Conservation (phyloP, 768 basidiomycete genomes). For the Auriscalpium vulgare region DNA sequence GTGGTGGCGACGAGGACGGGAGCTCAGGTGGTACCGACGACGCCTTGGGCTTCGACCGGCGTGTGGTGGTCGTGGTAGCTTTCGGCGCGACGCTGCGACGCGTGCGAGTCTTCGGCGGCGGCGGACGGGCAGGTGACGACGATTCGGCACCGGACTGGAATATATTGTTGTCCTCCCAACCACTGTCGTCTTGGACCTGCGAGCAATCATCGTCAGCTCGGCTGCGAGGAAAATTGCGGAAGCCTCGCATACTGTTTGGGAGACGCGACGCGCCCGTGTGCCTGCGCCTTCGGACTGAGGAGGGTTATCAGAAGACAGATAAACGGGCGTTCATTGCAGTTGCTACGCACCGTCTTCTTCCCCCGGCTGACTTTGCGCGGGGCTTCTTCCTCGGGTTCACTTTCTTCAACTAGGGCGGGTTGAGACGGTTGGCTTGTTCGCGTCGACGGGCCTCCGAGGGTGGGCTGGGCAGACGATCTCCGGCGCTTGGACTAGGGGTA, state of each 20-base stretch:
- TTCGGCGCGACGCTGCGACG: constrained; percentile 35
- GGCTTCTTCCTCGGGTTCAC: constrained; percentile 64
- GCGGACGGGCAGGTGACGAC: constrained; percentile 67
- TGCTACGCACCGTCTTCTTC: constrained; percentile 45
- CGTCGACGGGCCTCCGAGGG: constrained; percentile 41
- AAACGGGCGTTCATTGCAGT: not conserved
- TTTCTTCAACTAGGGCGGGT: constrained; percentile 56
- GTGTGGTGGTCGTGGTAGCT: constrained; percentile 19
- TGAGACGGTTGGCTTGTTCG: constrained; percentile 28
- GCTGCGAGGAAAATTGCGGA: not conserved
- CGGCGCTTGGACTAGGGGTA: constrained; percentile 61
- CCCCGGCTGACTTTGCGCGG: constrained; percentile 52
- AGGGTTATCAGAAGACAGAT: constrained; percentile 1
- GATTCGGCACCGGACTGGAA: constrained; percentile 88
- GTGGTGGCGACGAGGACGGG: constrained; percentile 19
- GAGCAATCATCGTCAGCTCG: not conserved
- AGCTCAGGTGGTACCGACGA: constrained; percentile 61
- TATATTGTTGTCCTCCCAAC: constrained; percentile 87
- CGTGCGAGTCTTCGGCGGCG: constrained; percentile 38
- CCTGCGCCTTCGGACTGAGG: constrained; percentile 40
- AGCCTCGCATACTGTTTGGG: constrained; percentile 20
- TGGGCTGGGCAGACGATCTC: constrained; percentile 72
- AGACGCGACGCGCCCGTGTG: constrained; percentile 46
- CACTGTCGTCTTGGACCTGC: constrained; percentile 55
- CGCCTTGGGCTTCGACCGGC: constrained; percentile 54